phyloP scores from a whole-genome alignment of 306 rosid species.

The Psophocarpus tetragonolobus region DNA sequence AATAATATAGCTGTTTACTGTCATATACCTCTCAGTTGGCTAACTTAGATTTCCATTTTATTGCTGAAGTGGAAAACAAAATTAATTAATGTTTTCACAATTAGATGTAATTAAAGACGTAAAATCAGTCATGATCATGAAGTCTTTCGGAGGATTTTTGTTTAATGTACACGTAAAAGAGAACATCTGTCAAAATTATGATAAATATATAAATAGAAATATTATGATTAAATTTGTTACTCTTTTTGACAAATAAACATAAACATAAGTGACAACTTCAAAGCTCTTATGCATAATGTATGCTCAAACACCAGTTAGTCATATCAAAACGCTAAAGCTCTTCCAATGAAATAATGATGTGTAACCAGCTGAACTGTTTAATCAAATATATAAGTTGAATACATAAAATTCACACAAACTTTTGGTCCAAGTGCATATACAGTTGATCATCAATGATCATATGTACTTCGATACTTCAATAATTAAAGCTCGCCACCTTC shows the following conservation, averaged over 20 bases:
- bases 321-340: neutral
- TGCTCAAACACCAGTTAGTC: neutral
- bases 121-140: neutral
- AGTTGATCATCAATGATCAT: conserved; percentile 8
- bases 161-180: neutral
- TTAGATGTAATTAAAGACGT: neutral
- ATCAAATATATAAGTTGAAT: neutral
- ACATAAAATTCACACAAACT: neutral
- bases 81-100: neutral
- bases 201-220: neutral
- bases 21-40: neutral
- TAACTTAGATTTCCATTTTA: neutral
- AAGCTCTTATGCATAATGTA: neutral
- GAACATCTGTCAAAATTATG: neutral
- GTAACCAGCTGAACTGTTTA: neutral
- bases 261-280: neutral
- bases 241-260: neutral
- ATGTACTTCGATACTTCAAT: neutral
- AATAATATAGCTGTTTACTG: neutral
- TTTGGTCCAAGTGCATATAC: conserved; percentile 25
- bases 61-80: neutral
- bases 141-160: neutral
- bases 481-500: neutral
- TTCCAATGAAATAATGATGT: neutral
- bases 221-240: neutral